Evolutionary conservation across 495 filamentous ascomycete genomes (phyloP).

Genomic region (Xylaria curta): DNA sequence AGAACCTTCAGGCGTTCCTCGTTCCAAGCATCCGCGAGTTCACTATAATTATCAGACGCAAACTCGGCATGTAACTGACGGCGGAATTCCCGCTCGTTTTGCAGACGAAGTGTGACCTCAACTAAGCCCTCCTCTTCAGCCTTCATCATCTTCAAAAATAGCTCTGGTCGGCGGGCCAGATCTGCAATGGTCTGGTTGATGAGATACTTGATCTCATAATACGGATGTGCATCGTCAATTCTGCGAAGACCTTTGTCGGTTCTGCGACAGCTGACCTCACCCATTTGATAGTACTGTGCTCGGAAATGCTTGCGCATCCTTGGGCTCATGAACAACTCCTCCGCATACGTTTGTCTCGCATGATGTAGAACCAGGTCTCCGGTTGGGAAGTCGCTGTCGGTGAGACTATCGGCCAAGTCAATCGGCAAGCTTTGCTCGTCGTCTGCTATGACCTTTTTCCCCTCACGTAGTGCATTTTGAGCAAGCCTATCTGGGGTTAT

Average conservation of each 20-base stretch:
- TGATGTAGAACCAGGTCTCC: conserved; percentile 76
- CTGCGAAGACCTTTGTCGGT: conserved; percentile 94
- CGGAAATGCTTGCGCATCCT: conserved; percentile 89
- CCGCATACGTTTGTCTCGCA: conserved; percentile 85
- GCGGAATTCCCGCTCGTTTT: conserved; percentile 75
- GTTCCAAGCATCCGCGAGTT: conserved; percentile 96
- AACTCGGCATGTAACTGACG: conserved; percentile 79
- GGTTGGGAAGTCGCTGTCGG: conserved; percentile 75
- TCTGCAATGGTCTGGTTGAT: conserved; percentile 82
- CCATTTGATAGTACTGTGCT: conserved; percentile 78
- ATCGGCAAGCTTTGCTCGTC: conserved; percentile 78
- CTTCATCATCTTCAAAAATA: conserved; percentile 94
- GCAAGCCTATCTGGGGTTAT: conserved; percentile 89
- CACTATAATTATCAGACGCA: conserved; percentile 91
- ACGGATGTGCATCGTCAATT: conserved; percentile 94
- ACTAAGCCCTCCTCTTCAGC: conserved; percentile 92
- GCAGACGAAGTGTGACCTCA: conserved; percentile 78
- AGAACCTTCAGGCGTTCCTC: conserved; percentile 80
- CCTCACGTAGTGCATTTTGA: conserved; percentile 78
- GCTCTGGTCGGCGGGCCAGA: conserved; percentile 80
- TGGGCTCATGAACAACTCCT: conserved; percentile 87
- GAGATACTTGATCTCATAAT: conserved; percentile 98
- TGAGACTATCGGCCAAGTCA: conserved; percentile 79
- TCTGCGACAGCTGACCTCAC: conserved; percentile 81
- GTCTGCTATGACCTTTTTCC: conserved; percentile 79